Conservation (phyloP, 2,329 filamentous ascomycete genomes). For the Phaeoacremonium minimum region DNA sequence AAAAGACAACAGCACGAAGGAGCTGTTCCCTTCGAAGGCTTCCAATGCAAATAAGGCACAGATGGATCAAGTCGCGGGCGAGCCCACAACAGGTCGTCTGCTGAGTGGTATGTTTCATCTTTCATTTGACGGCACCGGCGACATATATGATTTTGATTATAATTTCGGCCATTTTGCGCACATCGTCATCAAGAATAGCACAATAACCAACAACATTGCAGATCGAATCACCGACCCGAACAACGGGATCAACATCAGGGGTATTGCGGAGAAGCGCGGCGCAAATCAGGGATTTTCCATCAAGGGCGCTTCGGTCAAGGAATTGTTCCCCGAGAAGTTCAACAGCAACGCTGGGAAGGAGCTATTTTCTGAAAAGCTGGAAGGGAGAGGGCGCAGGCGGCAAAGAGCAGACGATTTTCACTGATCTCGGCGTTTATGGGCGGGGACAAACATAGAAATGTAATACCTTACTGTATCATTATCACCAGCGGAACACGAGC, state of each 20-base stretch:
- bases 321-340: slow-evolving; percentile 66
- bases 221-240: slow-evolving; percentile 8
- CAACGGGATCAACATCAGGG: slow-evolving; percentile 55
- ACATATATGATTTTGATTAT: slow-evolving; percentile 1
- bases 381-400: slow-evolving; percentile 53
- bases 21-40: slow-evolving; percentile 52
- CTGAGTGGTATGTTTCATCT: slow-evolving; percentile 25
- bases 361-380: slow-evolving; percentile 58
- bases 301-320: slow-evolving; percentile 59
- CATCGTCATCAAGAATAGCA: slow-evolving; percentile 1
- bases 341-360: slow-evolving; percentile 63
- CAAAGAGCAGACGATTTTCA: slow-evolving; percentile 68
- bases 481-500: too few relatives aligned
- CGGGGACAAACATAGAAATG: too few relatives aligned
- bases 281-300: slow-evolving; percentile 55
- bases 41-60: slow-evolving; percentile 17
- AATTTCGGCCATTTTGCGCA: not conserved
- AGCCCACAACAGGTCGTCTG: slow-evolving; percentile 21
- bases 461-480: too few relatives aligned
- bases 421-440: slow-evolving; percentile 28
- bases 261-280: slow-evolving; percentile 43
- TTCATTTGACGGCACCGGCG: slow-evolving; percentile 10
- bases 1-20: slow-evolving; percentile 41
- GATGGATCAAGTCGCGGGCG: slow-evolving; percentile 27
- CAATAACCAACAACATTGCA: slow-evolving; percentile 5